Percentiles rank a stretch among this genome's conserved stretches.
These are phyloP conservation scores for Ceratobasidium sp. DNA, from an alignment of 1,284 basidiomycete genomes.

Conservation along the genomic window DNA sequence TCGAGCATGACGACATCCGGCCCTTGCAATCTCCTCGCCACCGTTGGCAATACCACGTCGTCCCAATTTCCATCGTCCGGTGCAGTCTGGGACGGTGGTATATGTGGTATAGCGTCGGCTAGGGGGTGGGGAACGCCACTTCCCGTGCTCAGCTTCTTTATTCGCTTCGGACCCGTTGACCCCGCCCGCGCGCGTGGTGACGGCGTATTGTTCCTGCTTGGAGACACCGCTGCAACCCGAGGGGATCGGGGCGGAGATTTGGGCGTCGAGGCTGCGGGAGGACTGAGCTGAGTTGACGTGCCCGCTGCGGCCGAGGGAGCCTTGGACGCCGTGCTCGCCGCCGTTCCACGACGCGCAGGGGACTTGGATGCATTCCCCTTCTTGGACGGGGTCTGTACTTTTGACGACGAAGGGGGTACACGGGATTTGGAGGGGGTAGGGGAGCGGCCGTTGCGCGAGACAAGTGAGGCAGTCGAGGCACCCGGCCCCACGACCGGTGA, in stretches of 20 bases:
- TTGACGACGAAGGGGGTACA: not conserved
- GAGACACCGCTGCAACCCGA: constrained; percentile 11
- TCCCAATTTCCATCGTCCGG: constrained; percentile 57
- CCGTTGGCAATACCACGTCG: constrained; percentile 71
- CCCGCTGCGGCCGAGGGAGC: constrained; percentile 19
- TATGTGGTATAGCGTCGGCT: constrained; percentile 45
- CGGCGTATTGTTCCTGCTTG: not conserved
- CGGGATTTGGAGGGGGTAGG: constrained; percentile 33
- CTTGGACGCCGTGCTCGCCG: constrained; percentile 4
- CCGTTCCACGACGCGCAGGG: constrained; percentile 9
- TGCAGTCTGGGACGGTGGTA: constrained; percentile 42
- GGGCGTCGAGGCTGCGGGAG: not conserved
- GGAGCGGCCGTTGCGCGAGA: constrained; percentile 24
- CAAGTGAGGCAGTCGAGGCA: constrained; percentile 21
- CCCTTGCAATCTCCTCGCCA: constrained; percentile 80
- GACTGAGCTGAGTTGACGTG: constrained; percentile 27
- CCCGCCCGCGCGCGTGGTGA: constrained; percentile 5
- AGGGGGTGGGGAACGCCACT: constrained; percentile 36
- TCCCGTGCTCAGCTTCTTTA: constrained; percentile 25
- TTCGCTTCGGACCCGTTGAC: constrained; percentile 38
- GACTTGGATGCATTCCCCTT: constrained; percentile 25
- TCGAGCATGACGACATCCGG: constrained; percentile 44
- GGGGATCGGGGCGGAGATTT: constrained; percentile 34
- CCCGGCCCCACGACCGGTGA: constrained; percentile 13
- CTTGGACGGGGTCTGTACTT: constrained; percentile 14